Evolutionary conservation across 768 basidiomycete species (phyloP), one percentile per base, ranked within the genome.

Genomic region (Hypholoma sublateritium): DNA sequence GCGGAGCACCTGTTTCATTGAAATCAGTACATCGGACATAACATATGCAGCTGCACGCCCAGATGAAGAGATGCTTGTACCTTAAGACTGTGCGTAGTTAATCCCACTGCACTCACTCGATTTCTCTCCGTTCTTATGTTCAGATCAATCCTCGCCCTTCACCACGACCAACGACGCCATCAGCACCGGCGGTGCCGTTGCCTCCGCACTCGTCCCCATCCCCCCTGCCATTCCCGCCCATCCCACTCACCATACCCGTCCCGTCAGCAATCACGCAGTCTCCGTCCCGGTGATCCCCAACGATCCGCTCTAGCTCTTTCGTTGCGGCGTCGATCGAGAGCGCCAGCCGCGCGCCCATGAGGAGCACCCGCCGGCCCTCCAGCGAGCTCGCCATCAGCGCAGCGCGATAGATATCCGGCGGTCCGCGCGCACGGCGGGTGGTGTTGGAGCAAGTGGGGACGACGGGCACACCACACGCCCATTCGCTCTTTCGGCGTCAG

Each of bases 301-400:
- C 76, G 32, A 88, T 75, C 57, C 71, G 70, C 70, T 89, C 87
- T 41, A 88, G 74, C 51, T 88, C 88, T 65, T 69, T 68, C 9
- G 85, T 89, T 1, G 87, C 88, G 5, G 73, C 73, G 58, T 83
- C 69, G 36, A 89, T 72, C 60, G 42, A 88, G 39, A 88, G 69
- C 12, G 86, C 87, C 34, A 86, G 72, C 24, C 83, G 76, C 5
- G 87, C 80, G 9, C 87, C 87, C 81, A 89, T 86, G 59, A 77
- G 74, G 17, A 89, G 76, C 43, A 89, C 83, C 66, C 82, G 80
- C 58, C 82, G 80, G 0, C 88, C 88, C 62, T 83, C 79, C 0
- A 83, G 79, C 0, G 82, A 79, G 58, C 71, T 69, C 19, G 80
- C 79, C 85, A 89, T 86, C 58, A 89, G 79, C 7, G 88, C 88